Evolutionary conservation across 2,329 filamentous ascomycete genomes (phyloP), one percentile per base, ranked within the genome.

Genomic region (Lomentospora prolificans): DNA sequence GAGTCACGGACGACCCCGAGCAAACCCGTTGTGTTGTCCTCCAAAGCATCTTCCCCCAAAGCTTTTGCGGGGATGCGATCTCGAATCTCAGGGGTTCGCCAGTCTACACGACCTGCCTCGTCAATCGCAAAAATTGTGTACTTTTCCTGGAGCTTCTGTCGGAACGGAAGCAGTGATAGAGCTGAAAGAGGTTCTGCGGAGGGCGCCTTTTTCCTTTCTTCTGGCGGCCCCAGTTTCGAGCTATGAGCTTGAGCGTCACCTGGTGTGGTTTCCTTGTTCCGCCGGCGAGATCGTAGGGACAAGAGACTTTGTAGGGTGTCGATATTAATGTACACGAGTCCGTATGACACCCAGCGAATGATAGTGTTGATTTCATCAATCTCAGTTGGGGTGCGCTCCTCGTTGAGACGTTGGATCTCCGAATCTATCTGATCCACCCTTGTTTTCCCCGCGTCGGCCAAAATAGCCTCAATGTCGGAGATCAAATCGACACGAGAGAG

Each of bases 331-430:
- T 61, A 68, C 3, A 56, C 52, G 14, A 60, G 57, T 3, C 63
- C 66, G 9, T 53, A 57, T 39, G 65, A 62, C 4, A 69, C 54
- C 67, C 68, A 70, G 19, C 65, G 58, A 25, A 70, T 69, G n/a
- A 70, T 68, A 52, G 69, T 67, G 54, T 70, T 70, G 44, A 69
- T 70, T 50, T 70, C 67, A 12, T 63, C 52, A 3, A 70, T 69
- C 54, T 70, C 67, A 46, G 67, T 69, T 3, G 63, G 51, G 0
- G 66, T 70, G 2, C 67, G 62, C 3, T 53, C 62, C 24, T 61
- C 61, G 53, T 70, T 69, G 14, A 70, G 65, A 1, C 58, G 61
- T 27, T 63, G 61, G 27, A 70, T 60, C 19, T 69, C 68, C 12
- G 63, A 60, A 46, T 64, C 62, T 22, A 70, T 68, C 57, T 69